Evolutionary conservation across 305 asterid genomes (phyloP), one percentile per base, ranked within the genome.

Genomic region (Solanum hybrid): DNA sequence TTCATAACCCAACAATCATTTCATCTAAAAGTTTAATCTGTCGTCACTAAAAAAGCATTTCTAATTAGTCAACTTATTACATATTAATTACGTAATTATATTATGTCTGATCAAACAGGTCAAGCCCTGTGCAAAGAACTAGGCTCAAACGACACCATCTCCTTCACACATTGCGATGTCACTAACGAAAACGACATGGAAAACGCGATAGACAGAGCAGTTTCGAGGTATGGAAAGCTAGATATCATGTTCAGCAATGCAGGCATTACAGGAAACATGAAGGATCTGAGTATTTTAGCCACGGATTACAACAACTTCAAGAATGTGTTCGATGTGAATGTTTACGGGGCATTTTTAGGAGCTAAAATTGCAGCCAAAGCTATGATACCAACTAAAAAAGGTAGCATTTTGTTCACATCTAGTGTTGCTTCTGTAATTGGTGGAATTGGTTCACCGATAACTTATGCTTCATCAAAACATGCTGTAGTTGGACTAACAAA

Each of bases 281-380:
- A 76, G 26, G 61, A 86, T 28, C 8, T 4, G 3, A 40, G 83
- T 34, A 86, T 89, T 73, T 34, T 34, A 11, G 88, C 42, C 0
- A 61, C 84, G 1, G 89, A 89, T 13, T 37, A 87, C 9, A 88
- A 64, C 2, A 73, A 88, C 64, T 77, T 88, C 87, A 79, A 31
- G 31, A 46, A 79, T 31, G 91, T 92, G 3, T 77, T 91, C 20
- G 92, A 92, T 46, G 92, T 89, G 2, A 92, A 91, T 16, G 90
- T 89, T 12, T 83, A 36, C n/a, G 94, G 94, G 26, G 91, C 89
- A 1, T 61, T 91, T 31, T 61, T 90, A 12, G 86, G 91, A 8
- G 91, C 91, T 1, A 92, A 91, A 39, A 91, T 91, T 18, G 94
- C 94, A 4, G 91, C 94, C 2, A 88, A 89, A 37, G 92, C 91